Percentiles rank a stretch among this genome's conserved stretches.
Evolutionary conservation across 2,329 filamentous ascomycete species (phyloP).

Genomic region (Neoascochyta sp.): DNA sequence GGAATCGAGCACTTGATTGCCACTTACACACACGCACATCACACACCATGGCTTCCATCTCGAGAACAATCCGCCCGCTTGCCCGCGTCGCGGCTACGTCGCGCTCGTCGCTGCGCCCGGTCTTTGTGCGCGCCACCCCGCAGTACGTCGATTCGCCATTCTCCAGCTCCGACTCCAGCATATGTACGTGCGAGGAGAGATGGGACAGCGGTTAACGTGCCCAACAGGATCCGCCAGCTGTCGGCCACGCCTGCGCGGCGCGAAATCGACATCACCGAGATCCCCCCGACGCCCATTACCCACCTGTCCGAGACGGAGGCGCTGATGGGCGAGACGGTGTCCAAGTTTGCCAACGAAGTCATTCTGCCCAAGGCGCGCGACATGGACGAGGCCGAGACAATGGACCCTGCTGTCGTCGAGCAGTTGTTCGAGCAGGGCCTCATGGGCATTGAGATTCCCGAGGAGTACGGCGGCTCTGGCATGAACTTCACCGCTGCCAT

Average conservation of each 20-base stretch:
- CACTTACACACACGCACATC: constrained; percentile 1
- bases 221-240: constrained; percentile 40
- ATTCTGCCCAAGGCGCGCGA: constrained; percentile 89
- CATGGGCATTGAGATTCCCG: constrained; percentile 96
- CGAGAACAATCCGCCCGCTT: constrained; percentile 30
- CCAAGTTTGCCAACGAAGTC: constrained; percentile 84
- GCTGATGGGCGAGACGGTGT: constrained; percentile 84
- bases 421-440: constrained; percentile 95
- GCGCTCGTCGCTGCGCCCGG: constrained; percentile 24
- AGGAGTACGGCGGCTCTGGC: constrained; percentile 91
- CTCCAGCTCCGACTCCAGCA: constrained; percentile 5
- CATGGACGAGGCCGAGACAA: constrained; percentile 94
- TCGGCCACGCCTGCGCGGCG: constrained; percentile 42
- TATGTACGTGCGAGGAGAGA: neutral
- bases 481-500: constrained; percentile 99
- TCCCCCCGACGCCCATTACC: constrained; percentile 87
- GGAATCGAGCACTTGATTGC: too few species aligned
- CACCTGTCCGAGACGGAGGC: constrained; percentile 86
- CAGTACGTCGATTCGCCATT: constrained; percentile 30
- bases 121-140: constrained; percentile 25
- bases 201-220: constrained; percentile 3
- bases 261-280: constrained; percentile 58
- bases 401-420: constrained; percentile 86
- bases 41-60: constrained; percentile 29
- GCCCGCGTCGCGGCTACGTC: constrained; percentile 27